Conservation (phyloP, 1,284 basidiomycete genomes). For the Fomes fomentarius region DNA sequence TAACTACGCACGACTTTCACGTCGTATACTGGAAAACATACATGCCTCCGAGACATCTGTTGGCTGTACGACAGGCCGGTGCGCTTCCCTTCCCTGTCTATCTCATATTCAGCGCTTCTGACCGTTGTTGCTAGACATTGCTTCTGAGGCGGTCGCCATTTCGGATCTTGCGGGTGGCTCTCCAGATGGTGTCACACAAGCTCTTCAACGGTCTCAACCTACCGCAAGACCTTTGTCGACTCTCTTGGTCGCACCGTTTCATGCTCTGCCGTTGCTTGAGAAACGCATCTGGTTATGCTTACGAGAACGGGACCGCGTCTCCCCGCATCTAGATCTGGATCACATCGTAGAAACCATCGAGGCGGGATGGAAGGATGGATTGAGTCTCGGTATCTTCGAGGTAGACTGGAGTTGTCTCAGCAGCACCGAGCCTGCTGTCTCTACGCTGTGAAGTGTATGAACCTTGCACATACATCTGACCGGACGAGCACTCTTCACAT, state of each 20-base stretch:
- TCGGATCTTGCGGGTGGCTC: conserved; percentile 34
- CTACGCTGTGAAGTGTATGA: neutral
- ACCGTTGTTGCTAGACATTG: conserved; percentile 18
- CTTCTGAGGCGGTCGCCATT: conserved; percentile 15
- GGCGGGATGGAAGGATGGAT: conserved; percentile 32
- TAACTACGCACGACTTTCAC: conserved; percentile 1
- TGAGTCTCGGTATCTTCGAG: conserved; percentile 38
- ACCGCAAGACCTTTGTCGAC: conserved; percentile 6
- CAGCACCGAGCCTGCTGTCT: neutral
- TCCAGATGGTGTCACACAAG: conserved; percentile 20
- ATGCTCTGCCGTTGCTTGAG: conserved; percentile 24
- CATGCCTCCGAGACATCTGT: conserved; percentile 41
- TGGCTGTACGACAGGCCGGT: conserved; percentile 35
- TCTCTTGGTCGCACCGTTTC: conserved; percentile 37
- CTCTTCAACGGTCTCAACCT: conserved; percentile 15
- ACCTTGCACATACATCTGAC: no score
- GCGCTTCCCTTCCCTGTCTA: neutral
- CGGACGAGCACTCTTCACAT: no score
- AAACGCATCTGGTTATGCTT: conserved; percentile 3
- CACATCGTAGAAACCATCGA: conserved; percentile 38
- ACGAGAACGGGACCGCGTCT: conserved; percentile 26
- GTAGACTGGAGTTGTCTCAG: conserved; percentile 23
- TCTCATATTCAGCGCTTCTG: neutral
- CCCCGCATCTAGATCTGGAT: conserved; percentile 43
- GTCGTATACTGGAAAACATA: conserved; percentile 48